Base-by-base conservation (phyloP, 306 rosid genomes). In the Pterocarpus macrocarpus region DNA sequence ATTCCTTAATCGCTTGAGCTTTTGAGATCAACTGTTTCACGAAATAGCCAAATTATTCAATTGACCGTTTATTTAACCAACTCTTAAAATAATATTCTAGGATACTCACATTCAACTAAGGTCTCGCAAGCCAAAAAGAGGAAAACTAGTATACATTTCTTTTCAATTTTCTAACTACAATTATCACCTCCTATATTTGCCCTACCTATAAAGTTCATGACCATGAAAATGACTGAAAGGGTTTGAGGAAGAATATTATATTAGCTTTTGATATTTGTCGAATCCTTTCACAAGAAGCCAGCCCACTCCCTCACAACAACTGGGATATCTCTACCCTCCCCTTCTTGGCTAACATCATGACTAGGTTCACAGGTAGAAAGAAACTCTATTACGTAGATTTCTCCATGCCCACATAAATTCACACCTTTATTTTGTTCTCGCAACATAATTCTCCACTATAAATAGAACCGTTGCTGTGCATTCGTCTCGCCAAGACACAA, bases 141-240 rank as follows among this genome's bases (percentile, higher is more conserved):
- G 28, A 22, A 22, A 22, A 22, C 1, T 22, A 22, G 28, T 22
- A 22, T 22, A 22, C 28, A 22, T 22, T 22, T 22, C 28, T 22
- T 22, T 22, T 22, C 28, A 22, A 22, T 22, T 22, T 22, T 22
- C 28, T 22, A 22, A 22, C 28, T 22, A 22, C 28, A 22, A 45
- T 45, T 7, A 10, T 53, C 59, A 7, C 63, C 4, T 57, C 63
- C 7, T 57, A 7, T 57, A 17, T 57, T 17, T 57, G 63, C 63
- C 63, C 34, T 57, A 57, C 13, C 33, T 5, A 57, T 55, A 16
- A 55, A 55, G 32, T 55, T 43, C 3, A 35, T 15, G 5, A 4
- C 15, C 1, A 17, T 10, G 58, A 49, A 33, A 76, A 16, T 2
- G 80, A 64, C 58, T 49, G 52, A 76, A 63, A 56, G 8, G 72